Conservation (phyloP, 78 protist species). For the Dictyostelium capitatum region DNA sequence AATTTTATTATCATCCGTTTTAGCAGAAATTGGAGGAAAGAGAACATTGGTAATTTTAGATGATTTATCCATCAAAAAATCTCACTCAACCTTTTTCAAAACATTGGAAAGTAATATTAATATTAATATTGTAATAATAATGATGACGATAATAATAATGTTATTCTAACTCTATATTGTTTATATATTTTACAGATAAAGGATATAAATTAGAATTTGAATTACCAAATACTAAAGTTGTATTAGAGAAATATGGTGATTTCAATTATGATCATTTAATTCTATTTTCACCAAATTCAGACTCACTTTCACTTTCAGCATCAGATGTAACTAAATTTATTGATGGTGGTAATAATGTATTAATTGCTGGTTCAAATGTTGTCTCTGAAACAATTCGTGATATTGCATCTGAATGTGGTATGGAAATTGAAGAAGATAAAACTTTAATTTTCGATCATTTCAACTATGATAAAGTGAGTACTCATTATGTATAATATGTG, state of each 20-base stretch:
- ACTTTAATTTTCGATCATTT: slow-evolving; percentile 84
- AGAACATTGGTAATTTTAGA: slow-evolving; percentile 78
- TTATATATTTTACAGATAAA: slow-evolving; percentile 26
- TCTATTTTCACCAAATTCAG: slow-evolving; percentile 79
- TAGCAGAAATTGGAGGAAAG: slow-evolving; percentile 71
- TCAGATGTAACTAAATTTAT: slow-evolving; percentile 64
- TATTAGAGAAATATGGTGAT: slow-evolving; percentile 79
- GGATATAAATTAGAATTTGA: slow-evolving; percentile 71
- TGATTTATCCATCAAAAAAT: slow-evolving; percentile 1
- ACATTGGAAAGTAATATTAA: slow-evolving; percentile 49
- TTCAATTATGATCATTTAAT: slow-evolving; percentile 76
- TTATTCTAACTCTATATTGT: too few relatives aligned
- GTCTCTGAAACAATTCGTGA: slow-evolving; percentile 86
- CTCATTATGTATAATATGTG: not conserved
- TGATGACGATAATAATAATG: not conserved
- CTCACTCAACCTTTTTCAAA: slow-evolving; percentile 82
- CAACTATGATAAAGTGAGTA: slow-evolving; percentile 75
- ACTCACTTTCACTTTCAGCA: slow-evolving; percentile 70
- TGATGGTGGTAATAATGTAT: slow-evolving; percentile 86
- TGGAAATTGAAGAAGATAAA: slow-evolving; percentile 86
- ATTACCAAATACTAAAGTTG: slow-evolving; percentile 25
- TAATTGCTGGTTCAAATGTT: slow-evolving; percentile 74
- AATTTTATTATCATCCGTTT: not conserved
- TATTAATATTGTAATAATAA: not conserved
- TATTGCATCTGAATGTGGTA: slow-evolving; percentile 83